Evolutionary conservation across 192 early-diverging fungal species (phyloP).

Genomic region (Linnemannia schmuckeri): DNA sequence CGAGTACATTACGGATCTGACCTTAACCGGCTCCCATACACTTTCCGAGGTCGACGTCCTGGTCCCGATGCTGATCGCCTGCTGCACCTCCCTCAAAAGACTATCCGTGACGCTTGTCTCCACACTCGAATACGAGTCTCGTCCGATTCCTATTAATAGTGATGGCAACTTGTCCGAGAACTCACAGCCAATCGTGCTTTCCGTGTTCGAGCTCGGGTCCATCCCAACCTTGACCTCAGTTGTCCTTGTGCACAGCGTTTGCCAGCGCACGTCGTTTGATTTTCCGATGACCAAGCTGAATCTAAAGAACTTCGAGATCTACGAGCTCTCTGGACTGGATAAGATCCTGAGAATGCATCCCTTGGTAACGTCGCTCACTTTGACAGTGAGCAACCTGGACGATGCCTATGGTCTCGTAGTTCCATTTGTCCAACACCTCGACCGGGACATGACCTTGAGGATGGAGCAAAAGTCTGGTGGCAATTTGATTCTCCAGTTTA

Average conservation of each 20-base stretch:
- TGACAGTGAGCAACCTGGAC: not conserved
- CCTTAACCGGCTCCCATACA: not conserved
- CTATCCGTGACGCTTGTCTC: not conserved
- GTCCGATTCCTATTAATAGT: not conserved
- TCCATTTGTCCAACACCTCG: not conserved
- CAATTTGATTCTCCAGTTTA: not conserved
- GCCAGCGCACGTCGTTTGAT: not conserved
- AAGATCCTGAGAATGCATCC: not conserved
- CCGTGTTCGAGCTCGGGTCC: not conserved
- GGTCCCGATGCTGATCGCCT: not conserved
- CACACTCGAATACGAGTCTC: not conserved
- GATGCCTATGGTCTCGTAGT: not conserved
- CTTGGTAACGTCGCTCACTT: not conserved
- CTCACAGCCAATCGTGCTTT: too few species aligned
- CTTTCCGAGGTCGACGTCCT: not conserved
- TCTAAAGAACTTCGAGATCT: not conserved
- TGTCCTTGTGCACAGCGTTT: not conserved
- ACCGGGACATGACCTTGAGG: not conserved
- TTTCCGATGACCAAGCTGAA: not conserved
- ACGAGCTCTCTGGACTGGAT: not conserved
- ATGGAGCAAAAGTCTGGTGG: not conserved
- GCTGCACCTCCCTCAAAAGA: not conserved
- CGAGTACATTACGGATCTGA: not conserved
- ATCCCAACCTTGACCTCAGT: not conserved
- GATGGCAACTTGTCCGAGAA: too few species aligned